Percentiles rank a stretch among this genome's conserved stretches.
These are phyloP conservation scores for Syzygium oleosum DNA, from an alignment of 345 rosid genomes.

Conservation along the genomic window DNA sequence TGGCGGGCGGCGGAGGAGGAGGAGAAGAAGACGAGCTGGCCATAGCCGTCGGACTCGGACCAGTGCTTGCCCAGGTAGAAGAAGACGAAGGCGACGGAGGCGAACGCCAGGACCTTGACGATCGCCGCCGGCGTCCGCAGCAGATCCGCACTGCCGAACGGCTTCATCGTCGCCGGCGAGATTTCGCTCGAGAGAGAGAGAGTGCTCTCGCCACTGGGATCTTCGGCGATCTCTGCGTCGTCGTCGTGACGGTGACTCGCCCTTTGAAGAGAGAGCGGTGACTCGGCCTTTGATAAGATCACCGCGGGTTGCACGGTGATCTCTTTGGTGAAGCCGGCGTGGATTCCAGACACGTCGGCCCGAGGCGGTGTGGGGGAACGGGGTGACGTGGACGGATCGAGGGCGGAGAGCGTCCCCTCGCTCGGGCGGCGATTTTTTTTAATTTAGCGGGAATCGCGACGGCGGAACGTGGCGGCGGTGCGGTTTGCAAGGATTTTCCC, in stretches of 20 bases:
- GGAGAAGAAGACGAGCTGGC: constrained; percentile 74
- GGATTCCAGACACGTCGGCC: background rate
- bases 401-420: background rate
- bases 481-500: background rate
- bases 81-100: constrained; percentile 50
- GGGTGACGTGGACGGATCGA: background rate
- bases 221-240: background rate
- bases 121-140: constrained; percentile 24
- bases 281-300: background rate
- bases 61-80: constrained; percentile 88
- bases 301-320: background rate
- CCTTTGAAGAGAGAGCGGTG: background rate
- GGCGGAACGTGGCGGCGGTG: background rate
- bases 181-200: background rate
- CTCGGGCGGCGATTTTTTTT: background rate
- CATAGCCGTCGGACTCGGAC: constrained; percentile 65
- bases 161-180: constrained; percentile 34
- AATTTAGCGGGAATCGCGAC: background rate
- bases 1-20: constrained; percentile 14
- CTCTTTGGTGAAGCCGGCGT: background rate
- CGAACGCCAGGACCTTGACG: constrained; percentile 38
- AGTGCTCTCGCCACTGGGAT: background rate
- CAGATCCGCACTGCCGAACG: constrained; percentile 20
- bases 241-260: background rate
- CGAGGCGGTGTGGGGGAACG: too few species aligned